Base-by-base conservation (phyloP, 139 green algal species). In the Monoraphidium neglectum region DNA sequence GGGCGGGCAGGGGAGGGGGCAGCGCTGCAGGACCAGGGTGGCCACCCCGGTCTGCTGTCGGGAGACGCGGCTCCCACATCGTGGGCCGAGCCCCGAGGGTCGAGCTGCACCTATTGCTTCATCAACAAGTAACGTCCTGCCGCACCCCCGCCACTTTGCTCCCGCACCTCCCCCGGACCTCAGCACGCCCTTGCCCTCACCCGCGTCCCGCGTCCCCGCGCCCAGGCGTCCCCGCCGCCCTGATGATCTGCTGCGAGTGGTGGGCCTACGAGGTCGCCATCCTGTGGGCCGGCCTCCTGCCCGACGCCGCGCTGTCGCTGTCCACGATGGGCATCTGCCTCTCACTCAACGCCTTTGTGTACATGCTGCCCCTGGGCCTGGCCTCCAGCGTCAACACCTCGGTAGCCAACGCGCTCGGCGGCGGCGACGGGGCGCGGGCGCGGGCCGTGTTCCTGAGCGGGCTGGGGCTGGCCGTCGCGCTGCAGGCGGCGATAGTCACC, bases 161-260 rank as follows among this genome's bases (percentile, higher is more conserved):
- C 43, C 43, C n/a, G n/a, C n/a, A n/a, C n/a, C n/a, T n/a, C n/a
- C n/a, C n/a, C n/a, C n/a, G n/a, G n/a, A n/a, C n/a, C n/a, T n/a
- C n/a, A n/a, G n/a, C n/a, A n/a, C n/a, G n/a, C n/a, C 43, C 43
- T 51, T 51, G 8, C 43, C 43, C 43, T 8, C 8, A 8, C 43
- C 43, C 8, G 8, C 43, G 8, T 12, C 8, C 43, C 43, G 43
- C 43, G 12, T 51, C 43, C 43, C 43, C 8, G 8, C 43, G 43
- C 43, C 8, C 43, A 51, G 86, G 78, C 6, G 47, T 78, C 15
- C 86, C 86, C 13, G 70, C 80, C 16, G 83, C 83, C 0, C 69
- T 74, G 57, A 87, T 88, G 81, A 85, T 91, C 1, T 82, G 73
- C 33, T 63, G 85, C 46, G 85, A 90, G 57, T 90, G 85, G 85